Base-by-base conservation (phyloP, 345 rosid genomes). In the Lenwebbia sp. region DNA sequence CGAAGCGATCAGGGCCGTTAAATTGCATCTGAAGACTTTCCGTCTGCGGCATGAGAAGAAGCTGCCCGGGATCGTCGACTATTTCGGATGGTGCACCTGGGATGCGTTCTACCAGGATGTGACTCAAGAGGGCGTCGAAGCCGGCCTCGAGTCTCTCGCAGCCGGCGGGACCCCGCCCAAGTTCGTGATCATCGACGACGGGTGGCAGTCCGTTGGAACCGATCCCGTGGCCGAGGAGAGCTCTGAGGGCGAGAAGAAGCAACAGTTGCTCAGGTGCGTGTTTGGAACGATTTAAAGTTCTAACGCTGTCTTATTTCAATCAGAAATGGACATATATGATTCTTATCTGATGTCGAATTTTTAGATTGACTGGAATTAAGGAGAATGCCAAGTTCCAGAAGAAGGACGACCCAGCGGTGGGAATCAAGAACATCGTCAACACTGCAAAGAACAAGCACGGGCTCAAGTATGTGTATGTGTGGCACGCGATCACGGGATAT, bases 21-120 rank as follows among this genome's bases (percentile, higher is more conserved):
- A 95, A 62, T 44, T 81, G 26, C 99, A 95, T 47, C 90, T 95
- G 55, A 94, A 91, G 88, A 93, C 96, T 5, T 97, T 97, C 91
- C 97, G 95, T 22, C 98, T 91, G 87, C 95, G 96, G 33, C 95
- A 93, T 75, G 99, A 97, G 90, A 97, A 97, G 93, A 96, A 94
- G 82, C 90, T 95, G 54, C 99, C 99, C 0, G 97, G 92, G 23
- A 88, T 97, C 19, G 90, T 97, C 4, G 97, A 96, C 88, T 93
- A 91, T 53, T 96, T 97, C 83, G 99, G 99, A 0, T 97, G 99
- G 99, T 97, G 99, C 89, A 97, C 99, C 30, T 97, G 99, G 99
- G 99, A 97, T 85, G 99, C 99, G 30, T 97, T 96, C 88, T 97
- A 97, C 89, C 96, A 97, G 60, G 96, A 97, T 14, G 98, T 97